Percentiles rank a stretch among this genome's conserved stretches.
These are phyloP conservation scores for Coemansia sp. DNA, from an alignment of 192 early-diverging fungal genomes.

Conservation along the genomic window DNA sequence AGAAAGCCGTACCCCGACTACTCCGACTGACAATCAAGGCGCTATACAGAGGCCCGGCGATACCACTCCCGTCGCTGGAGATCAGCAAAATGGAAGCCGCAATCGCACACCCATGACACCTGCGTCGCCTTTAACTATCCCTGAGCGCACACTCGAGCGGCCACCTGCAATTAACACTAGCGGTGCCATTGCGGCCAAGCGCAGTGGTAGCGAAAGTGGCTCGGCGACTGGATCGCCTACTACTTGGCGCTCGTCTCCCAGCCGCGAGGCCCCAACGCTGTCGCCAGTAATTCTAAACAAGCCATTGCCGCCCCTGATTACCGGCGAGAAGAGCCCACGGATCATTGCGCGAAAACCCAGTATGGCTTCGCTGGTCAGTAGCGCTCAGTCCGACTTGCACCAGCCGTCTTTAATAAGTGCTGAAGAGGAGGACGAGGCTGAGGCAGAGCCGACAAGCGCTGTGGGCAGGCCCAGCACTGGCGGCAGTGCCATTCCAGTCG, in stretches of 20 bases:
- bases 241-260: slow-evolving; percentile 2
- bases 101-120: neutral
- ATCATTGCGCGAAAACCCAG: slow-evolving; percentile 14
- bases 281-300: slow-evolving; percentile 29
- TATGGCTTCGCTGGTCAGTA: slow-evolving; percentile 2
- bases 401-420: neutral
- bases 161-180: slow-evolving; percentile 1
- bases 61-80: neutral
- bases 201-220: slow-evolving; percentile 3
- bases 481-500: neutral
- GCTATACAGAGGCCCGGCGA: neutral
- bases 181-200: neutral
- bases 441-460: neutral
- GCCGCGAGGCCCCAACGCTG: neutral
- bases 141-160: slow-evolving; percentile 10
- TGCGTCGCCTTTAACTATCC: slow-evolving; percentile 18
- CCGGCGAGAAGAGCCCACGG: slow-evolving; percentile 2
- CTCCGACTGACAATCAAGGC: neutral
- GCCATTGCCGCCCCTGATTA: slow-evolving; percentile 28
- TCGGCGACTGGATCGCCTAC: slow-evolving; percentile 1
- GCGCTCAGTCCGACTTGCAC: neutral
- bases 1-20: neutral
- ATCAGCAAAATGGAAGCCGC: neutral
- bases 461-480: neutral
- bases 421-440: neutral